Base-by-base conservation (phyloP, 1,284 basidiomycete genomes). In the Boletus chippewaensis region DNA sequence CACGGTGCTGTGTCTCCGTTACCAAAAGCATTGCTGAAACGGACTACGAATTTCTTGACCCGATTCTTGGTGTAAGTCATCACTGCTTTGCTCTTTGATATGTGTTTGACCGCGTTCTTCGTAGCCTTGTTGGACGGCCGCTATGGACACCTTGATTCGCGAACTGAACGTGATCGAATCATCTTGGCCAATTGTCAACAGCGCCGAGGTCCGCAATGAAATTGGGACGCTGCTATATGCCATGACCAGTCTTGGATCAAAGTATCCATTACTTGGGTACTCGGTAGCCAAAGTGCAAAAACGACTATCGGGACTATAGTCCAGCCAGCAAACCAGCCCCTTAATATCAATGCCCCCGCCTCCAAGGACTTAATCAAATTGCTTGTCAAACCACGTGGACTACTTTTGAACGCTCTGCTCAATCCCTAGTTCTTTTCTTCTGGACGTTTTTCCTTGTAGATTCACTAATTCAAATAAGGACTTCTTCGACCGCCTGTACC, bases 11-110 rank as follows among this genome's bases (percentile, higher is more conserved):
- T 55, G 74, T 79, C 41, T 70, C 74, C 40, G 69, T 87, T 58
- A 75, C 81, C 59, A 81, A 81, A 60, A 76, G 79, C 54, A 71
- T 86, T 51, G 65, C 73, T 24, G 83, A 86, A 34, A 66, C 75
- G 59, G 84, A 87, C 60, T 84, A 78, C 54, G 74, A 77, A 38
- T 83, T 79, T 63, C 73, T 88, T 29, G 85, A 88, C 69, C 86
- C 86, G 20, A 78, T 87, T 56, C 73, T 87, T 55, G 83, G 81
- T 51, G 84, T 87, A 70, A 57, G 84, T 71, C 49, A 50, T 47
- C 40, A 15, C 26, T 46, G 4, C 35, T 47, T 50, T 46, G 43
- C 13, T 40, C 16, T 49, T n/a, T 35, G 50, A 46, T 26, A 50
- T 15, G 44, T 24, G 13, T 52, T 55, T 55, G 38, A 59, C 49